Conservation (phyloP, 148 eudicot species). For the Rhododendron ferrugineum region DNA sequence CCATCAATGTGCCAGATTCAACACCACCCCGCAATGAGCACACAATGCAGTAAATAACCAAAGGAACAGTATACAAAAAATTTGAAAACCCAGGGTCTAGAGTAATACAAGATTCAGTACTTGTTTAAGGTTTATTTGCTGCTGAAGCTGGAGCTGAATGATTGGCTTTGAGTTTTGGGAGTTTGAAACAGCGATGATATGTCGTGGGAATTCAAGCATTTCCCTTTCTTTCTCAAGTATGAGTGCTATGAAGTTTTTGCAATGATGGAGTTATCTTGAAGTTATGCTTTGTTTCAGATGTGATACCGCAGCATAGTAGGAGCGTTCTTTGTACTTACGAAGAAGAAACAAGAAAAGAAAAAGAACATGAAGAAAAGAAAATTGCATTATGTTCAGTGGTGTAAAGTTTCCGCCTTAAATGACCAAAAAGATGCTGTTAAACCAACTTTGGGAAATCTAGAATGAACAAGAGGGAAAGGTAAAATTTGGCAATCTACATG, state of each 20-base stretch:
- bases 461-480: not conserved
- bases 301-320: not conserved
- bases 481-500: not conserved
- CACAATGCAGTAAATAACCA: not conserved
- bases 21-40: not conserved
- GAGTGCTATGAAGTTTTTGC: not conserved
- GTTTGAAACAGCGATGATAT: not conserved
- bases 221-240: no score
- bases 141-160: constrained; percentile 80
- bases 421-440: no score
- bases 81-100: no score
- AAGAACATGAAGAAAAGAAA: not conserved
- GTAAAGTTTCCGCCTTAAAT: not conserved
- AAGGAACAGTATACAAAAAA: no score
- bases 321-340: not conserved
- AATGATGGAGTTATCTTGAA: not conserved
- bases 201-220: no score
- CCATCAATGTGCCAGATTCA: not conserved
- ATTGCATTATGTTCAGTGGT: not conserved
- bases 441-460: no score
- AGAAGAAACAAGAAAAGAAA: not conserved
- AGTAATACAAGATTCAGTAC: constrained; percentile 46
- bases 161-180: constrained; percentile 56
- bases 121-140: constrained; percentile 89
- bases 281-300: not conserved